Evolutionary conservation across 306 rosid genomes (phyloP).

Genomic region (Acacia melanoxylon): DNA sequence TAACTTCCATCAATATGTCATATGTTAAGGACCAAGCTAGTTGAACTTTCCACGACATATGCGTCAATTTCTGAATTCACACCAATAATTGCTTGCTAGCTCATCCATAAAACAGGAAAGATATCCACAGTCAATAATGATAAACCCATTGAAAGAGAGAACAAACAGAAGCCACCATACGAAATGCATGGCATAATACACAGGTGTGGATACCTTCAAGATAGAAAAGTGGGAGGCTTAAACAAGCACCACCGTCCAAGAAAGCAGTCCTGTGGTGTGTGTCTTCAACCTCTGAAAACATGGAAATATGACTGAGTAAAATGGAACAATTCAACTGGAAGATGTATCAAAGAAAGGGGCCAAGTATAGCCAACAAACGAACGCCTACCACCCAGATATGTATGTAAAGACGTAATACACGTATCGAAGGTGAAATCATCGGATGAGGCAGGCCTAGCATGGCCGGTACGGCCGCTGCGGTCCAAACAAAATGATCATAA

Average conservation of each 20-base stretch:
- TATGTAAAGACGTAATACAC: constrained; percentile 67
- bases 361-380: not conserved
- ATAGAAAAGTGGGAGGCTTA: constrained; percentile 74
- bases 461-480: constrained; percentile 32
- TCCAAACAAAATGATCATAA: constrained; percentile 23
- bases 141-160: not conserved
- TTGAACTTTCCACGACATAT: not conserved
- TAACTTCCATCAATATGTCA: too few relatives aligned
- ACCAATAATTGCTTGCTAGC: not conserved
- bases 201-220: constrained; percentile 59
- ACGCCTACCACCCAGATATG: constrained; percentile 87
- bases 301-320: constrained; percentile 8
- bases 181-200: not conserved
- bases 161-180: not conserved
- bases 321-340: not conserved
- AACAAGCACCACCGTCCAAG: constrained; percentile 73
- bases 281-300: constrained; percentile 85
- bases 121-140: not conserved
- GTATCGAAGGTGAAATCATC: constrained; percentile 54
- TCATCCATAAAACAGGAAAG: not conserved
- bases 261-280: constrained; percentile 76
- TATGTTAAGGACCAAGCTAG: too few relatives aligned
- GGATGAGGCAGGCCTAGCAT: constrained; percentile 33
- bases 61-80: not conserved
- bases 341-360: not conserved